Base-by-base conservation (phyloP, 371 early-diverging fungal species). In the Rhizopus stolonifer region DNA sequence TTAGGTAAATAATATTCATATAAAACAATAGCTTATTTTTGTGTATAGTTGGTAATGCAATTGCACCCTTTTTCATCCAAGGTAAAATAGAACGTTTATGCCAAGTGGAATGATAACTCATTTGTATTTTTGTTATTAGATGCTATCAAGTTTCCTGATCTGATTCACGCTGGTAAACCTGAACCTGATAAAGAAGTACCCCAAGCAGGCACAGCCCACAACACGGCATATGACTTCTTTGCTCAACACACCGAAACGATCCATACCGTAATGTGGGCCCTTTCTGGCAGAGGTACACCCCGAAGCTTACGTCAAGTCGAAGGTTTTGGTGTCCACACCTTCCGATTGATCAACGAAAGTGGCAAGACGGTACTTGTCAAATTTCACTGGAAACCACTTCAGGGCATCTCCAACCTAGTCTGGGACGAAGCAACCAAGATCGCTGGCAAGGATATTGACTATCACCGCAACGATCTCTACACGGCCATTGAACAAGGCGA, bases 391-490 rank as follows among this genome's bases (percentile, higher is more conserved):
- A 82, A 77, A 23, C 74, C 84, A 3, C 26, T 67, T n/a, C 72
- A 65, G 31, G 82, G 82, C 8, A 49, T 71, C 14, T 58, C 74
- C 14, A 69, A 61, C 40, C 53, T 81, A 17, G 56, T 65, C 24
- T 75, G 76, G 71, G 80, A 77, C 17, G 78, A 83, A 49, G 81
- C 82, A 3, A 69, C 68, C 43, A 76, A 77, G 54, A 69, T 78
- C 49, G 65, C 63, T 24, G 82, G 81, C 23, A 65, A 70, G 49
- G 80, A 83, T 43, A 72, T 72, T 18, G 82, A 84, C 53, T 82
- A 60, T 57, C 72, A 72, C 34, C 63, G 78, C 8, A 64, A 75
- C 9, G 84, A 82, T 45, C 56, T 82, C 0, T 81, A 67, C 26
- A 61, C 50, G 23, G 66, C 71, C 26, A 83, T 82, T 36, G 64